Base-by-base conservation (phyloP, 352 stramenopile genomes). In the Globisporangium lucens region DNA sequence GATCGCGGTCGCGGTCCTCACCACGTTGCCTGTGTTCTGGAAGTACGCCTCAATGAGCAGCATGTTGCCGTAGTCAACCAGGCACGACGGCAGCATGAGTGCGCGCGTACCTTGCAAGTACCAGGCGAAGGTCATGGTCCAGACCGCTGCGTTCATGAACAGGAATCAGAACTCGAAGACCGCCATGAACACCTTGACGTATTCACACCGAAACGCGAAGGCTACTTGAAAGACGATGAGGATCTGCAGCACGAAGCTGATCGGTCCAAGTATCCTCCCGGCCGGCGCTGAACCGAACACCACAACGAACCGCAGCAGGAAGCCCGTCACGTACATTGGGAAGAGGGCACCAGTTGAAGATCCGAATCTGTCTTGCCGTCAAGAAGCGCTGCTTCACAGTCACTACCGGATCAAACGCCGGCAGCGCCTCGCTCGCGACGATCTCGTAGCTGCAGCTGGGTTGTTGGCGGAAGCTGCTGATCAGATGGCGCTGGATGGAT, bases 141-240 rank as follows among this genome's bases (percentile, higher is more conserved):
- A 73, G 15, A 70, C 66, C 46, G 41, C 55, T 6, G 38, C 57
- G 4, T 17, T 70, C 15, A 60, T 17, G 1, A 43, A 4, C 20
- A 70, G 49, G 24, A 70, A 66, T 56, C 56, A 65, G 35, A 73
- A 67, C 24, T 73, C 56, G 38, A 67, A 73, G 12, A 63, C 70
- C 10, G 10, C 12, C 3, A 22, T n/a, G 24, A 70, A 41, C 30
- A 73, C 36, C 27, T 56, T 53, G 9, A 66, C 35, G 63, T 66
- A 63, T 29, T 66, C 68, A 29, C 49, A 56, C 9, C 63, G 68
- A 24, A 70, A 38, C 47, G 57, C n/a, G 2, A 66, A 52, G n/a
- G 62, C 29, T 8, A 70, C 63, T 27, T 62, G 38, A 24, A 57
- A 30, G 7, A 63, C 63, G 33, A 56, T 38, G 1, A 56, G 68